phyloP scores from a whole-genome alignment of 257 asterid genomes.

The Fraxinus quadrangulata region DNA sequence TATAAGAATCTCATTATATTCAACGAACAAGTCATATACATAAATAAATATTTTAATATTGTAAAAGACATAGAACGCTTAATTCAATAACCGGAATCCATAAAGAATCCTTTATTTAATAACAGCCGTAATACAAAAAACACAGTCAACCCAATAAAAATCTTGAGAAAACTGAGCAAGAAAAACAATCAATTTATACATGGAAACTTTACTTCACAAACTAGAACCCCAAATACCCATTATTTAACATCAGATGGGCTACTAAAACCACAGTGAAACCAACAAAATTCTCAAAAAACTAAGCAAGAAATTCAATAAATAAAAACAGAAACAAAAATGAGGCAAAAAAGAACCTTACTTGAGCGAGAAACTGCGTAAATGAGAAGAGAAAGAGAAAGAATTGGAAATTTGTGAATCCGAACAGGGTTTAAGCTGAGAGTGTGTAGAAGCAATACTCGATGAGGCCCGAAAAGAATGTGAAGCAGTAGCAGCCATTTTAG shows the following conservation, averaged over 20 bases:
- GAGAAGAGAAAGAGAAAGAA: conserved; percentile 59
- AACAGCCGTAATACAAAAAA: too few relatives aligned
- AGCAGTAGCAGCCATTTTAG: background rate
- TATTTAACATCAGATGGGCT: background rate
- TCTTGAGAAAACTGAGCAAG: background rate
- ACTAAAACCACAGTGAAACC: background rate
- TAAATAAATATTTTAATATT: too few relatives aligned
- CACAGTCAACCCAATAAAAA: too few relatives aligned
- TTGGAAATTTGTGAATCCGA: conserved; percentile 17
- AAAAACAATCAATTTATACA: background rate
- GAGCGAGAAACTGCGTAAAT: conserved; percentile 36
- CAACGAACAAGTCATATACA: too few relatives aligned
- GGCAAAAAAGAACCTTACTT: conserved; percentile 39
- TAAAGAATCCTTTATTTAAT: too few relatives aligned
- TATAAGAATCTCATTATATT: background rate
- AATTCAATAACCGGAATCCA: too few relatives aligned
- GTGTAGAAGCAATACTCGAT: background rate
- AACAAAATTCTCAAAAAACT: background rate
- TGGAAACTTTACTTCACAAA: background rate
- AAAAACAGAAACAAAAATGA: background rate
- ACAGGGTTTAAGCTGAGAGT: background rate
- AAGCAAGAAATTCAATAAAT: background rate
- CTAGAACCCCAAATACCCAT: conserved; percentile 19
- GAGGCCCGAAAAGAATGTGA: background rate
- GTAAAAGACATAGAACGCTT: too few relatives aligned